Evolutionary conservation across 2,329 filamentous ascomycete genomes (phyloP), one percentile per base, ranked within the genome.

Genomic region (Cytospora piceicola): DNA sequence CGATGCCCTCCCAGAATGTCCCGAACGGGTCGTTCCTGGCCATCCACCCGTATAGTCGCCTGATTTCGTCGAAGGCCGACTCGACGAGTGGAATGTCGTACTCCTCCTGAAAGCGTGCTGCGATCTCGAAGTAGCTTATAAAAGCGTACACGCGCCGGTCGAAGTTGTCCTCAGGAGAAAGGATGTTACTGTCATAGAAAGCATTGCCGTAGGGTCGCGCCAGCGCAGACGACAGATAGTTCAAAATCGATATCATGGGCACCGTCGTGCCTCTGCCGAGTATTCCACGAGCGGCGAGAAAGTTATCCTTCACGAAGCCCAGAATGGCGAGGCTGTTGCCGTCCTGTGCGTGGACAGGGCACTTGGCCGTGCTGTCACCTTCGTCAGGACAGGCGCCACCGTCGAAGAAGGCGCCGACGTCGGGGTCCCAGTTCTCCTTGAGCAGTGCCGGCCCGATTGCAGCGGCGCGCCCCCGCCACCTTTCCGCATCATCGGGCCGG

Each of bases 1-100:
- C 82, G 58, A 84, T 80, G 0, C 82, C 83, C 69, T 85, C 83
- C 83, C 83, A 85, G 67, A 79, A 77, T 4, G 83, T 85, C 17
- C 80, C 71, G 0, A 74, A 74, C 0, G 82, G 82, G 67, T 85
- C 82, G 12, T 79, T 74, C 0, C 69, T 68, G 3, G 78, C 72
- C 82, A 85, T 85, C 78, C 80, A 83, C 4, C 81, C 81, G 67
- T 83, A 84, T 20, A 83, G 72, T 22, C 82, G 74, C 52, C 76
- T 72, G 17, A 83, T 74, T 71, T 83, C 77, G 30, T 83, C 81
- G 0, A 82, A 70, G 0, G 79, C 82, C 8, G 76, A 77, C 1
- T 67, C 70, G 1, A 72, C 72, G 4, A 73, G 17, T 4, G 53
- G 24, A 2, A 3, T 9, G n/a, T 49, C 14, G 11, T 22, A 24